A percentile compares a stretch with the other conserved stretches of the same genome.
Evolutionary conservation across 306 rosid species (phyloP).

Genomic region (Vigna hirtella): DNA sequence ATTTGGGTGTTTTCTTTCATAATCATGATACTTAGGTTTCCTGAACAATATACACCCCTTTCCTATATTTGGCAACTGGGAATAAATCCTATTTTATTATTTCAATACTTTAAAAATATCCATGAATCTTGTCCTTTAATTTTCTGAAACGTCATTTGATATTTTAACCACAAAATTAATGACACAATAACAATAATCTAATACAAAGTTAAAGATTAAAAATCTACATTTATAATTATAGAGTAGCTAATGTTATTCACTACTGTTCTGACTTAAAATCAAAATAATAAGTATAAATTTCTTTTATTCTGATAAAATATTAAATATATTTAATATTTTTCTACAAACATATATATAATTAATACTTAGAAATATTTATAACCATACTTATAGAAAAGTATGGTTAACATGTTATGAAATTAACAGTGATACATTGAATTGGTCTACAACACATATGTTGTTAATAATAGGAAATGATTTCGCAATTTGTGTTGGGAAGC

Average conservation of each 20-base stretch:
- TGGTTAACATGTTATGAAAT: too few relatives aligned
- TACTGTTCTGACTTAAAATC: too few relatives aligned
- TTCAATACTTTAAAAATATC: background rate
- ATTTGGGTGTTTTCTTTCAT: background rate
- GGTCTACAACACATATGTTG: background rate
- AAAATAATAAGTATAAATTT: too few relatives aligned
- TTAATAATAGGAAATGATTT: too few relatives aligned
- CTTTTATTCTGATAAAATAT: too few relatives aligned
- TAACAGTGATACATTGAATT: too few relatives aligned
- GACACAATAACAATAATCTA: too few relatives aligned
- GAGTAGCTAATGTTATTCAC: background rate
- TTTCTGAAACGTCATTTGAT: background rate
- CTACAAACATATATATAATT: background rate
- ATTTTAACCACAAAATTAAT: background rate
- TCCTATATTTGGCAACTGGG: background rate
- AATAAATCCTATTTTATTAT: background rate
- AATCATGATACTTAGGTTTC: background rate
- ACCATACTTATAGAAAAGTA: too few relatives aligned
- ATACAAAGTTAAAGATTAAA: background rate
- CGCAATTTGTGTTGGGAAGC: too few relatives aligned
- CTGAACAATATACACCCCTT: background rate
- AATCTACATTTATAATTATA: background rate
- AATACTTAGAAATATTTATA: too few relatives aligned
- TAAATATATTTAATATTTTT: too few relatives aligned
- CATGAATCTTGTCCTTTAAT: background rate